These are phyloP conservation scores for Nitzschia sp. DNA, from an alignment of 108 stramenopile species.

Conservation along the genomic window DNA sequence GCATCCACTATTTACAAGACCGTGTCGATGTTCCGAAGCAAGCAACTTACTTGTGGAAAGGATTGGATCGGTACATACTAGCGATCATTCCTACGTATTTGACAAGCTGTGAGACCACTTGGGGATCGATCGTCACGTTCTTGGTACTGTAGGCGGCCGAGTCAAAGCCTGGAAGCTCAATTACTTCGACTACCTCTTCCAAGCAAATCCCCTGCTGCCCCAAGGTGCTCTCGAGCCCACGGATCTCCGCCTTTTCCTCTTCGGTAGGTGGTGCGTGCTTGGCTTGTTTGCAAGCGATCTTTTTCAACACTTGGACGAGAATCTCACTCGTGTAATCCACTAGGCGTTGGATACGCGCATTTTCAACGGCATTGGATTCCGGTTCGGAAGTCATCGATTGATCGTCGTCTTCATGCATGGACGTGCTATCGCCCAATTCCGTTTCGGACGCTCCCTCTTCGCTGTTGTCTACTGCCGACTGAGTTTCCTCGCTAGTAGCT, in stretches of 20 bases:
- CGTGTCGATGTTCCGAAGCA: too few relatives aligned
- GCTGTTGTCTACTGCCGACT: too few relatives aligned
- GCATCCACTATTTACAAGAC: too few relatives aligned
- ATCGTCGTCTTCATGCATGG: background rate
- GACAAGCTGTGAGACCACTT: constrained; percentile 22
- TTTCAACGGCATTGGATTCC: background rate
- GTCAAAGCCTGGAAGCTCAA: constrained; percentile 15
- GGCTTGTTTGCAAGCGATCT: constrained; percentile 4
- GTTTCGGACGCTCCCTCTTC: background rate
- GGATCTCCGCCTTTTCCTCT: background rate
- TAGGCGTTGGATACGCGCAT: constrained; percentile 4
- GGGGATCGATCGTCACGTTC: background rate
- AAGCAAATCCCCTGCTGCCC: constrained; percentile 6
- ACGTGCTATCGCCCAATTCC: background rate
- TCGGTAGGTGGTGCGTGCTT: background rate
- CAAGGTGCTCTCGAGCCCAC: background rate
- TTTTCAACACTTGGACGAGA: constrained; percentile 1
- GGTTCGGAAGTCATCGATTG: background rate
- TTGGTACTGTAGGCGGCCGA: constrained; percentile 1
- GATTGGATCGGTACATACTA: constrained; percentile 36
- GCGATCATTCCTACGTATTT: constrained; percentile 38
- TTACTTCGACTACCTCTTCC: constrained; percentile 18
- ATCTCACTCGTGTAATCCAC: constrained; percentile 12
- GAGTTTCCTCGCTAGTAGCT: background rate
- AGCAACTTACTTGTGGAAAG: constrained; percentile 38